Evolutionary conservation across 805 yeast species (phyloP), one percentile per base, ranked within the genome.

Genomic region (Wickerhamiella shivajii): DNA sequence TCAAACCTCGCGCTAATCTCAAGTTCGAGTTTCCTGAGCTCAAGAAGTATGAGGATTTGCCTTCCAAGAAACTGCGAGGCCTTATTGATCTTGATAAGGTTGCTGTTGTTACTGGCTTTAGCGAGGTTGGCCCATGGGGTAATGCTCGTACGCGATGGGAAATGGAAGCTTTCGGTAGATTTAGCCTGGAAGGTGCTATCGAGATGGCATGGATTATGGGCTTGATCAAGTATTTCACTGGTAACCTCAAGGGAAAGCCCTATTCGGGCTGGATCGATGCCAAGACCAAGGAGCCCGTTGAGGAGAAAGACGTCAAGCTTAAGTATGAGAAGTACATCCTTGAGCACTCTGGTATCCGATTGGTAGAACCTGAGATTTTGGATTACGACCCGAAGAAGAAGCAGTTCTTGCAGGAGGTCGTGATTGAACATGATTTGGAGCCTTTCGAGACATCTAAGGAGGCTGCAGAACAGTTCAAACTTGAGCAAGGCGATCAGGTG

Each of bases 181-280:
- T 90, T 62, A 85, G 96, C 7, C 65, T 90, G 49, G 98, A 90
- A 63, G 98, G 98, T 53, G 78, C 95, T 53, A 77, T 90, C 54
- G 98, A 90, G 65, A 85, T 90, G 93, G 97, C 99, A 31, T 90
- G 97, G 96, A 85, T 90, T 49, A 90, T 90, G 97, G 96, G 96
- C 46, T 70, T 79, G 55, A 85, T 90, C 64, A 83, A 81, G 63
- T 90, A 90, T 64, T 90, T 80, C 64, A 80, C 81, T 47, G 97
- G 95, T 63, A 67, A 67, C 55, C 66, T 80, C 52, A 81, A 81
- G 70, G 85, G 85, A 52, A 46, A 45, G 45, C 87, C 84, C 50
- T 85, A 85, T 66, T 67, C 90, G 30, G 97, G 97, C 49, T 90
- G 98, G 98, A 80, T 87, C 47, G 99, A 90, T 56, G 74, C 93